Base-by-base conservation (phyloP, 1,139 yeast genomes). In the Yamadazyma pseudoaaseri region DNA sequence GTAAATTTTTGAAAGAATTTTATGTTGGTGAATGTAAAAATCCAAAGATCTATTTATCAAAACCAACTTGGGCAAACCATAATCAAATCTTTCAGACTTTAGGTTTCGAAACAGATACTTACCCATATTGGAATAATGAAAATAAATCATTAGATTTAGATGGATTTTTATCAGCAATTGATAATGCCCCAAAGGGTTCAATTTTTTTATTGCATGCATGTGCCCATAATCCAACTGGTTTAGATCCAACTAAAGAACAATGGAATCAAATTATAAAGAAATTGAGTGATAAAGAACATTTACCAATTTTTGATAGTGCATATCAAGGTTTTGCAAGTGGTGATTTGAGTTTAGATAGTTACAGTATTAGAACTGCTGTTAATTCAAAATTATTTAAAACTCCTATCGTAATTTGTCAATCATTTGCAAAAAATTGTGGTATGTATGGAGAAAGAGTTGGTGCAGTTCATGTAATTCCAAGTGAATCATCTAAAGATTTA, bases 361-460 rank as follows among this genome's bases (percentile, higher is more conserved):
- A 75, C 66, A 90, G 97, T 11, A 81, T 92, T 33, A 79, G 96
- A 53, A 70, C 77, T 54, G 96, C 95, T 47, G 78, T 86, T 36
- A 73, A 80, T 48, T 68, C 71, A 39, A 48, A 50, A 41, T 47
- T 41, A 33, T 52, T 67, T 39, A 38, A 49, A 14, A 47, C 65
- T 12, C 92, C 92, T 31, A 65, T 82, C 34, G 47, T 83, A 20
- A 76, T 92, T 40, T 86, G 96, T 62, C 98, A 92, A 68, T 87
- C 97, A n/a, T 92, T 92, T 63, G 96, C 97, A 36, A 92, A 92
- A 65, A 92, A 92, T 65, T 84, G 86, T 60, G 98, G 98, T 47
- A 84, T 92, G 80, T 92, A 92, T 58, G 98, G 98, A 58, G 97
- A 92, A 69, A 84, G 98, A 68, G 90, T 83, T 30, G 98, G 98